Base-by-base conservation (phyloP, 2,329 filamentous ascomycete genomes). In the Penicillium sp. region DNA sequence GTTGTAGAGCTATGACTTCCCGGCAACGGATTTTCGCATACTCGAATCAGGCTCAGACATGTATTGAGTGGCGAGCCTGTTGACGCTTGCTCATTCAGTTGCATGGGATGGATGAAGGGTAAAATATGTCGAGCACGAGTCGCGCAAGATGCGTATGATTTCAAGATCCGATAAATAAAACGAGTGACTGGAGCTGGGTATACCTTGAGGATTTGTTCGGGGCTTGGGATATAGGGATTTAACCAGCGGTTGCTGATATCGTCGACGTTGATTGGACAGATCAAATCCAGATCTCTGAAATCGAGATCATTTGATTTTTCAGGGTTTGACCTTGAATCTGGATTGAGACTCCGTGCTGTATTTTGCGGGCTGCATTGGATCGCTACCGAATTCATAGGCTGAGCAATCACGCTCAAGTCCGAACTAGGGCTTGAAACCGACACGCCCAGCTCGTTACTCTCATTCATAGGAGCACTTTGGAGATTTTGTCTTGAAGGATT, bases 201-300 rank as follows among this genome's bases (percentile, higher is more conserved):
- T 0, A 67, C 48, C 52, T 81, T 81, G 29, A 68, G 50, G 3
- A 57, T 67, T 45, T 80, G 77, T 2, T 72, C 74, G 0, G 76
- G 71, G 0, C 75, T 52, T 0, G 78, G 77, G 5, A 81, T 73
- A 33, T 74, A 80, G 1, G 73, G 63, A 29, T 78, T 73, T 24
- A 81, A 62, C 79, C 78, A 81, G 10, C 78, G 77, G 38, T 76
- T 79, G 12, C 69, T 71, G 45, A 81, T 79, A 15, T 73, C 72
- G 23, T 78, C 73, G 0, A 71, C 73, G 43, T 79, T 71, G 55
- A 81, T 78, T 2, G 76, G 74, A 51, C 77, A 79, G 0, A 73
- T 52, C 6, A 81, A 68, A 12, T 74, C 67, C 6, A 65, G 53
- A 6, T 26, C 33, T 21, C 50, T 49, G 12, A 77, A 78, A 43